phyloP scores from a whole-genome alignment of 2,329 filamentous ascomycete genomes.

The Pseudocercospora fijiensis region DNA sequence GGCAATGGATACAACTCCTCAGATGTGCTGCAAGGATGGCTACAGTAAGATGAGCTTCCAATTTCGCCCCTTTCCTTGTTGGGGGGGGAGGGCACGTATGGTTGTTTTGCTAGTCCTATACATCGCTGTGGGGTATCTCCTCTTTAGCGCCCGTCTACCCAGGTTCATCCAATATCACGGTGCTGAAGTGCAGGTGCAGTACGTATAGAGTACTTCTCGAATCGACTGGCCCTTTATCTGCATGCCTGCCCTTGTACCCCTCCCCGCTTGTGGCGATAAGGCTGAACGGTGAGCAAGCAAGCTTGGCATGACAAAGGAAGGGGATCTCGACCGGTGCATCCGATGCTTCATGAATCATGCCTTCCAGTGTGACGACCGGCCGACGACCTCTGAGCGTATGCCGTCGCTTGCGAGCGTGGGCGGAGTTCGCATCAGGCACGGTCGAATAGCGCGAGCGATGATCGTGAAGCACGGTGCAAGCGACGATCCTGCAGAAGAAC shows the following conservation, averaged over 20 bases:
- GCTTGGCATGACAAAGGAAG: neutral
- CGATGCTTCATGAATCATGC: neutral
- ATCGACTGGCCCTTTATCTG: neutral
- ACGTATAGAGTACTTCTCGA: neutral
- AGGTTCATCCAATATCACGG: neutral
- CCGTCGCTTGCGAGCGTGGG: neutral
- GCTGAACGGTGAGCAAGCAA: neutral
- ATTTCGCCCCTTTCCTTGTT: neutral
- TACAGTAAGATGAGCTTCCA: neutral
- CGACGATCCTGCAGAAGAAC: neutral
- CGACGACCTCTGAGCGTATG: neutral
- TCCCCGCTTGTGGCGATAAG: neutral
- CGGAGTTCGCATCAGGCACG: neutral
- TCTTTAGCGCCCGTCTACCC: neutral
- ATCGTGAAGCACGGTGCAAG: neutral
- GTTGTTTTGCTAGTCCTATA: neutral
- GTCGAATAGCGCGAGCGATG: neutral
- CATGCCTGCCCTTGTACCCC: neutral
- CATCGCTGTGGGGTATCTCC: neutral
- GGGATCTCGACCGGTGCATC: neutral
- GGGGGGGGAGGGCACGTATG: neutral
- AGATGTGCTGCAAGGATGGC: slow-evolving; percentile 3
- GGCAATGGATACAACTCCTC: neutral
- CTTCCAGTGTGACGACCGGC: neutral
- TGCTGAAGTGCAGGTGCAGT: too few species aligned